Percentiles rank a stretch among this genome's conserved stretches.
phyloP scores from a whole-genome alignment of 225 moss, liverwort and hornwort species.

The Climacium dendroides region DNA sequence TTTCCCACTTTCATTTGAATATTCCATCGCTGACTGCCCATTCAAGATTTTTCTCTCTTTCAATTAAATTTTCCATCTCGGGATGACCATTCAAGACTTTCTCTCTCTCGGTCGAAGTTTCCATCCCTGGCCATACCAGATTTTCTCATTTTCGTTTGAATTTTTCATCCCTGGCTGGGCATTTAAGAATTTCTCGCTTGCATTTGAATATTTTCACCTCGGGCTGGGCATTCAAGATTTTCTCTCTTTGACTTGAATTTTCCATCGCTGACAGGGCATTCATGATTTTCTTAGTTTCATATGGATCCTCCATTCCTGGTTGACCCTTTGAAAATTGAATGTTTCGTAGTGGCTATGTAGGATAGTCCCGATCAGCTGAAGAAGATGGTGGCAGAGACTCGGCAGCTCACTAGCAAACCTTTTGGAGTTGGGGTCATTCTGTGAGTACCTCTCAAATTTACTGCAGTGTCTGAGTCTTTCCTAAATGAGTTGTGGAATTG shows the following conservation, averaged over 20 bases:
- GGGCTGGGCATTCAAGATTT: neutral
- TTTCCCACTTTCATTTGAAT: neutral
- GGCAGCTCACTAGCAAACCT: constrained; percentile 59
- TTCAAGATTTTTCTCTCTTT: too few relatives aligned
- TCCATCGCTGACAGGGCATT: neutral
- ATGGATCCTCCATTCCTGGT: neutral
- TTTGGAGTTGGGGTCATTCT: constrained; percentile 73
- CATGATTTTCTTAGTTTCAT: neutral
- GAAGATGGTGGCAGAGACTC: constrained; percentile 55
- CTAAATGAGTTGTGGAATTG: neutral
- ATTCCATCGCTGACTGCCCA: neutral
- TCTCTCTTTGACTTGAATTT: neutral
- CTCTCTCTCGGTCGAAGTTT: neutral
- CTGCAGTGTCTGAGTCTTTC: neutral
- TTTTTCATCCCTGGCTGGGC: neutral
- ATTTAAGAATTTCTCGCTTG: too few relatives aligned
- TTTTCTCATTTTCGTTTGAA: too few relatives aligned
- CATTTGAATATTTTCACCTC: neutral
- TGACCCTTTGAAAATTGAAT: neutral
- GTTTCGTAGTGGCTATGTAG: constrained; percentile 11
- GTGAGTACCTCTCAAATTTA: constrained; percentile 5
- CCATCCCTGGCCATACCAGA: too few relatives aligned
- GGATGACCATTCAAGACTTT: neutral
- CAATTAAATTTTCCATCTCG: neutral
- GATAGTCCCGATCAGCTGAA: constrained; percentile 45